A percentile compares a stretch with the other conserved stretches of the same genome.
Conservation (phyloP, 73 alveolate species). For the Paramecium tetraurelia region DNA sequence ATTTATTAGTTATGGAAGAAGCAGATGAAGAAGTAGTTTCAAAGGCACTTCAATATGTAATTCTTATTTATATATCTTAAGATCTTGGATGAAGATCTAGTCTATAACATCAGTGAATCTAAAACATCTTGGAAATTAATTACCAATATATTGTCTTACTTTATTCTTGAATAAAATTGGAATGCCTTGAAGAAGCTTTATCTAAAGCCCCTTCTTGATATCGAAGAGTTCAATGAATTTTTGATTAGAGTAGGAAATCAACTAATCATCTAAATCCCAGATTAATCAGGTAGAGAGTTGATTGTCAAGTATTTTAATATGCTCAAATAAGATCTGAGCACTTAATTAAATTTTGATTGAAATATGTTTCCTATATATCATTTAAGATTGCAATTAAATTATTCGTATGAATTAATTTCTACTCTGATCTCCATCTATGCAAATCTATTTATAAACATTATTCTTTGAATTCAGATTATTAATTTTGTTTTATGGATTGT, state of each 20-base stretch:
- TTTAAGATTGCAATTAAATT: not conserved
- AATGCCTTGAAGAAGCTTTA: not conserved
- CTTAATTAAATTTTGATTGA: constrained; percentile 1
- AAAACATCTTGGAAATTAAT: not conserved
- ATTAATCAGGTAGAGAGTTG: not conserved
- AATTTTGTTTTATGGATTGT: too few relatives aligned
- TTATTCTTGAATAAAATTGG: not conserved
- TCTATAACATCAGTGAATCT: not conserved
- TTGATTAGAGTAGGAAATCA: not conserved
- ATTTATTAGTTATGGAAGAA: not conserved
- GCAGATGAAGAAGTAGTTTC: not conserved
- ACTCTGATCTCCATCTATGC: not conserved
- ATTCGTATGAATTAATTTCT: not conserved
- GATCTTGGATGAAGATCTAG: not conserved
- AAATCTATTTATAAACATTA: too few relatives aligned
- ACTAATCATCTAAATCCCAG: not conserved
- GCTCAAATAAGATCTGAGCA: not conserved
- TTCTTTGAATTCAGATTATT: too few relatives aligned
- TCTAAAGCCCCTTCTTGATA: not conserved
- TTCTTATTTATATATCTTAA: not conserved
- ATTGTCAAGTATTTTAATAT: not conserved
- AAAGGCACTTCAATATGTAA: not conserved
- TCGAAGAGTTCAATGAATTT: not conserved
- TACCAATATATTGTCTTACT: not conserved
- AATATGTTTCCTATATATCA: not conserved